These are phyloP conservation scores for Thalassiosira ordinaria DNA, from an alignment of 352 stramenopile genomes.

Conservation along the genomic window DNA sequence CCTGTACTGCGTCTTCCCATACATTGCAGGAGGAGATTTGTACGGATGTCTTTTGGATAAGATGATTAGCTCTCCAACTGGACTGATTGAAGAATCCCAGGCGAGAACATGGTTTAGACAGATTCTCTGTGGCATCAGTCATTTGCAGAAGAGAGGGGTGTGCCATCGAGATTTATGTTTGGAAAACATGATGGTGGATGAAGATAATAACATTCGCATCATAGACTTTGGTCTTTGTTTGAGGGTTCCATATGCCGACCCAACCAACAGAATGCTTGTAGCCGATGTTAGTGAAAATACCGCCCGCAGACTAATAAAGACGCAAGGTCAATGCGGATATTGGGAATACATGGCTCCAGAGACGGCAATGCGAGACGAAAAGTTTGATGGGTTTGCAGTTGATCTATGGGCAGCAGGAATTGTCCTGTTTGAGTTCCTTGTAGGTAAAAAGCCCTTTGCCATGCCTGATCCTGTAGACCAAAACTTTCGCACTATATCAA, in stretches of 20 bases:
- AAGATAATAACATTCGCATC: slow-evolving; percentile 81
- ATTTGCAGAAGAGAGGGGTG: slow-evolving; percentile 83
- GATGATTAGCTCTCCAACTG: slow-evolving; percentile 46
- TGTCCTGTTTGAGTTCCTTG: slow-evolving; percentile 72
- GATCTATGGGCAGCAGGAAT: slow-evolving; percentile 91
- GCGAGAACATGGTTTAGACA: slow-evolving; percentile 87
- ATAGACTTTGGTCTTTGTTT: slow-evolving; percentile 90
- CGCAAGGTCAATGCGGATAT: slow-evolving; percentile 89
- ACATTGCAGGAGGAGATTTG: slow-evolving; percentile 85
- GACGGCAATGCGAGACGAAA: slow-evolving; percentile 75
- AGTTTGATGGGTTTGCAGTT: slow-evolving; percentile 92
- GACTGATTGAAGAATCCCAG: slow-evolving; percentile 79
- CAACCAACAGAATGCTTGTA: slow-evolving; percentile 14
- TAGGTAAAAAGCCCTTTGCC: slow-evolving; percentile 47
- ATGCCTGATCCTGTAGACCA: slow-evolving; percentile 31
- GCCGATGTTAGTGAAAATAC: slow-evolving; percentile 63
- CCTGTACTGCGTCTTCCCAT: slow-evolving; percentile 87
- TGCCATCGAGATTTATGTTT: slow-evolving; percentile 95
- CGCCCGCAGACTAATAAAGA: slow-evolving; percentile 74
- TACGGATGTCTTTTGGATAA: slow-evolving; percentile 85
- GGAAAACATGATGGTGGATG: slow-evolving; percentile 96
- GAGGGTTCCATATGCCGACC: slow-evolving; percentile 78
- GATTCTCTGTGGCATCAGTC: slow-evolving; percentile 80
- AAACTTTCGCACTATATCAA: slow-evolving; percentile 39
- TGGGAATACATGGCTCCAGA: slow-evolving; percentile 98